Evolutionary conservation across 1,284 basidiomycete species (phyloP).

Genomic region (Microbotryum saponariae): DNA sequence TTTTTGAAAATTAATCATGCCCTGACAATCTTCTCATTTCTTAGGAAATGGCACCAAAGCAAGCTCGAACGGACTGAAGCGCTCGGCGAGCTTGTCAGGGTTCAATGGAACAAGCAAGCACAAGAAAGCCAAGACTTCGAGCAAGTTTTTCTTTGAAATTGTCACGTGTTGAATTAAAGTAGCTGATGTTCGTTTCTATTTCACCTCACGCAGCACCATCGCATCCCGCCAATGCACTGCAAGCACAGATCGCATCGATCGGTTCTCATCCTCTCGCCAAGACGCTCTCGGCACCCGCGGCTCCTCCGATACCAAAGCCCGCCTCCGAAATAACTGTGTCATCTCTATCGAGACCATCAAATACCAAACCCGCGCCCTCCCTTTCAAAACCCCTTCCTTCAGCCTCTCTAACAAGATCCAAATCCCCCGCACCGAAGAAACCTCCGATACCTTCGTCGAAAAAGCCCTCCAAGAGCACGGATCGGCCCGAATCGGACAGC

Average conservation of each 20-base stretch:
- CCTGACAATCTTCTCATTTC: neutral
- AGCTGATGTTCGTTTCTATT: no score
- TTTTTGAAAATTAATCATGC: no score
- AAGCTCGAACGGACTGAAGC: slow-evolving; percentile 13
- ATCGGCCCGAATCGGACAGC: neutral
- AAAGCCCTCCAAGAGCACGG: neutral
- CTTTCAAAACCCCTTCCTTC: neutral
- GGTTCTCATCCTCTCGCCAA: slow-evolving; percentile 28
- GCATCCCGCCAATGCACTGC: neutral
- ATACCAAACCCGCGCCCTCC: neutral
- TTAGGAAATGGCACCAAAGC: slow-evolving; percentile 4
- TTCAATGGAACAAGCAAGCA: slow-evolving; percentile 5
- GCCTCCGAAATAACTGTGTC: no score
- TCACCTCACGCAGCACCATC: neutral
- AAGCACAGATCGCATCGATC: slow-evolving; percentile 8
- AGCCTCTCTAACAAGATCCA: neutral
- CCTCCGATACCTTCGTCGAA: neutral
- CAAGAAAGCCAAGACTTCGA: slow-evolving; percentile 21
- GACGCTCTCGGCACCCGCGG: slow-evolving; percentile 25
- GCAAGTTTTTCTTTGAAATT: neutral
- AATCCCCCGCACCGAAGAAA: neutral
- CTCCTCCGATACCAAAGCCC: neutral
- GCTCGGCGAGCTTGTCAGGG: slow-evolving; percentile 4
- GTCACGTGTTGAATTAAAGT: no score
- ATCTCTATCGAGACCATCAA: no score